phyloP scores from a whole-genome alignment of 163 green algal genomes.

The Trebouxia gelatinosa region DNA sequence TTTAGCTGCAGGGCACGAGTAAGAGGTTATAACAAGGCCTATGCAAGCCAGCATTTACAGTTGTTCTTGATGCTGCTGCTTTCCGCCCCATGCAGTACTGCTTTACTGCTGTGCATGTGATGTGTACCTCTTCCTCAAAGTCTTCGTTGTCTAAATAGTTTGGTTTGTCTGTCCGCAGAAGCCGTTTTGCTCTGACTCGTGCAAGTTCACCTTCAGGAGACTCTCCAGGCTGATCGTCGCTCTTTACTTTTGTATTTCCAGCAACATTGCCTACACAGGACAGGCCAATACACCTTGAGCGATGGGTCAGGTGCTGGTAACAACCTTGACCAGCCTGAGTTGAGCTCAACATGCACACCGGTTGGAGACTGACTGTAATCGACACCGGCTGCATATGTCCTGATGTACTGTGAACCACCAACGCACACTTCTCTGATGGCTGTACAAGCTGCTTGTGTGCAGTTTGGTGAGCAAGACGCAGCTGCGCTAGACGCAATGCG shows the following conservation, averaged over 20 bases:
- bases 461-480: neutral
- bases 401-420: neutral
- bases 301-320: neutral
- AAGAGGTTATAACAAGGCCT: neutral
- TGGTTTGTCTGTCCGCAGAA: neutral
- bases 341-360: neutral
- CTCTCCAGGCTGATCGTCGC: conserved; percentile 1
- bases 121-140: conserved; percentile 14
- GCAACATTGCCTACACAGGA: neutral
- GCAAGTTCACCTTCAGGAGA: neutral
- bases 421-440: neutral
- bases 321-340: neutral
- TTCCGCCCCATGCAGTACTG: neutral
- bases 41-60: neutral
- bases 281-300: neutral
- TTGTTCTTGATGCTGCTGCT: neutral
- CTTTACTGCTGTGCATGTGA: neutral
- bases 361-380: neutral
- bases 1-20: neutral
- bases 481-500: neutral
- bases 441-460: neutral
- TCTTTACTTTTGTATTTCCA: conserved; percentile 6
- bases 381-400: neutral
- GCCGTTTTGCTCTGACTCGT: conserved; percentile 8
- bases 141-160: conserved; percentile 6